phyloP scores from a whole-genome alignment of 2,329 filamentous ascomycete genomes.

The Phaeosphaeriaceae sp. region DNA sequence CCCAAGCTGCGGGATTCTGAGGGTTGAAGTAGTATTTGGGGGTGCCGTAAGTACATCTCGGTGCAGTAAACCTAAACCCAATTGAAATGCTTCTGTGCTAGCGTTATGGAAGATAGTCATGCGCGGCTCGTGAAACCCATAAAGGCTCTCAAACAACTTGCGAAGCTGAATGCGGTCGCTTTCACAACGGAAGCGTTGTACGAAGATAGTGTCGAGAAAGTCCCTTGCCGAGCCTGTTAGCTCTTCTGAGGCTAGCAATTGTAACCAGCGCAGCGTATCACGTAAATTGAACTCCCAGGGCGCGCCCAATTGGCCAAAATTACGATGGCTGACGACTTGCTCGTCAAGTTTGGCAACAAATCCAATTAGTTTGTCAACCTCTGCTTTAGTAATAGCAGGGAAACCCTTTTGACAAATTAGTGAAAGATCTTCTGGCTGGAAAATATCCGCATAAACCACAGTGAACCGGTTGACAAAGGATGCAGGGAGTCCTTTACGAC shows the following conservation, averaged over 20 bases:
- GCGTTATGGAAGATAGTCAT: conserved; percentile 71
- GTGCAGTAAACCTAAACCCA: conserved; percentile 75
- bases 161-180: conserved; percentile 71
- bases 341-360: conserved; percentile 84
- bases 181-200: conserved; percentile 81
- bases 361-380: conserved; percentile 71
- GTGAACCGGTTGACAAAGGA: conserved; percentile 99
- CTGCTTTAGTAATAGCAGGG: conserved; percentile 64
- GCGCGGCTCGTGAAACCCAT: conserved; percentile 54
- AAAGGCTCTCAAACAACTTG: conserved; percentile 69
- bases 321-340: conserved; percentile 65
- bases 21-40: conserved; percentile 24
- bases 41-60: conserved; percentile 58
- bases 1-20: conserved; percentile 62
- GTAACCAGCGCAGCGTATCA: conserved; percentile 87
- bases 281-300: conserved; percentile 97
- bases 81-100: conserved; percentile 70
- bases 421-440: conserved; percentile 79
- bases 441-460: conserved; percentile 94
- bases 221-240: conserved; percentile 67
- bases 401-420: conserved; percentile 83
- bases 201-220: conserved; percentile 81
- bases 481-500: conserved; percentile 89
- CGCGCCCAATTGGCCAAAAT: conserved; percentile 65
- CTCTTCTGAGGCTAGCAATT: conserved; percentile 68